Percentiles rank a stretch among this genome's conserved stretches.
These are phyloP conservation scores for Russula compacta DNA, from an alignment of 768 basidiomycete species.

Conservation along the genomic window DNA sequence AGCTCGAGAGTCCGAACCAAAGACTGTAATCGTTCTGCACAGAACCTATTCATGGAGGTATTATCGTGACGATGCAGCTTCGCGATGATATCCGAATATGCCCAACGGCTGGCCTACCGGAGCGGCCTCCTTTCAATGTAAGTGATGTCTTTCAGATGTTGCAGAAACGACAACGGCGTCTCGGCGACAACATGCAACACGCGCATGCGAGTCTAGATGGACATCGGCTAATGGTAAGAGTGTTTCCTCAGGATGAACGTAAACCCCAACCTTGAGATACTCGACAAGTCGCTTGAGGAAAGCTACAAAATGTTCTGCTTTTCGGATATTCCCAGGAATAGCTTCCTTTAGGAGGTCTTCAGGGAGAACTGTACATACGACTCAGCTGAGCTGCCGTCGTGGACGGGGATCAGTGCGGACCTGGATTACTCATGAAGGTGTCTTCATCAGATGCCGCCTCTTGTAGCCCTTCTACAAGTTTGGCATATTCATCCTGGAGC, in stretches of 20 bases:
- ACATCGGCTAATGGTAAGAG: neutral
- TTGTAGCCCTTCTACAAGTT: constrained; percentile 87
- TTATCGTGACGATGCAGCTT: constrained; percentile 1
- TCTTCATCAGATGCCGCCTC: constrained; percentile 72
- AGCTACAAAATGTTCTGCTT: constrained; percentile 98
- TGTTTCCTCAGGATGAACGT: too few species aligned
- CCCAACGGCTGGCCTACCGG: constrained; percentile 44
- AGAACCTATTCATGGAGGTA: constrained; percentile 52
- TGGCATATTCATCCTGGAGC: constrained; percentile 93
- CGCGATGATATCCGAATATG: neutral
- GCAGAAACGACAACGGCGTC: constrained; percentile 92
- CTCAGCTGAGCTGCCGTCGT: constrained; percentile 7
- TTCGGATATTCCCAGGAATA: constrained; percentile 94
- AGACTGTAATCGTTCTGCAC: constrained; percentile 91
- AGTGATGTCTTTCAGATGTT: constrained; percentile 97
- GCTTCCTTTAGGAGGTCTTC: constrained; percentile 94
- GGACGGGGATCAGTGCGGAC: constrained; percentile 33
- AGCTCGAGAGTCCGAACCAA: constrained; percentile 89
- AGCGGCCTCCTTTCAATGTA: constrained; percentile 93
- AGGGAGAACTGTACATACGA: constrained; percentile 55
- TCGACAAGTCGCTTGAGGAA: constrained; percentile 98
- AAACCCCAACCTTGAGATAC: constrained; percentile 74
- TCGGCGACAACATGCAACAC: constrained; percentile 99
- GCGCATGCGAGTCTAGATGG: constrained; percentile 84
- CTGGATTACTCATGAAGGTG: constrained; percentile 79